Base-by-base conservation (phyloP, 352 stramenopile species). In the Phytophthora palmivora region DNA sequence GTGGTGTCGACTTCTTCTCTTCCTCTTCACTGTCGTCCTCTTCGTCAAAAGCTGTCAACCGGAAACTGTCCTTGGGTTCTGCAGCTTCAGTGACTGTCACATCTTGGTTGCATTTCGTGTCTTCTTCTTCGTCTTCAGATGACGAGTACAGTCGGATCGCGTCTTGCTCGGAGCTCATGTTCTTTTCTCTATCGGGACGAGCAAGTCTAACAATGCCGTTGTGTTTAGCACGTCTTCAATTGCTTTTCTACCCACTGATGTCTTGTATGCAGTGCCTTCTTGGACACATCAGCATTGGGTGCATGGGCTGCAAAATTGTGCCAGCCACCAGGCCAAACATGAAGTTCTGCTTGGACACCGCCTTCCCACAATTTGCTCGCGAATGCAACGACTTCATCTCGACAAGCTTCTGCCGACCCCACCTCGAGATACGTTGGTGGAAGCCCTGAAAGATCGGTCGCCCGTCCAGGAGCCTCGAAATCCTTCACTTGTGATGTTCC, bases 381-480 rank as follows among this genome's bases (percentile, higher is more conserved):
- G 26, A 43, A 67, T n/a, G 57, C 57, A 34, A 67, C 63, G 16
- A 72, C 44, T 55, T 72, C 57, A 26, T 67, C 63, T 43, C 63
- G 56, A 51, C 63, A 63, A 14, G 58, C 63, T 57, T 67, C 63
- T 3, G 63, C 63, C 6, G 63, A 67, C 14, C 63, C 63, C 12
- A 66, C 49, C 19, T 71, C 63, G 3, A 71, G 63, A 39, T 67
- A 72, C 16, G 63, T 56, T 7, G 51, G 43, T 33, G 63, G 63
- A 5, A 72, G 26, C 14, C 49, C 50, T 18, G 56, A 72, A 30
- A 67, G 15, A 26, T 67, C 50, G 19, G 22, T 47, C 14, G 45
- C 63, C 46, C 49, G 49, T 36, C 50, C 63, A 39, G 63, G 38
- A 3, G 33, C 63, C 32, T 72, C 63, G 12, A 67, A 67, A 12